These are phyloP conservation scores for Sporothrix sp. DNA, from an alignment of 2,329 filamentous ascomycete genomes.

Conservation along the genomic window DNA sequence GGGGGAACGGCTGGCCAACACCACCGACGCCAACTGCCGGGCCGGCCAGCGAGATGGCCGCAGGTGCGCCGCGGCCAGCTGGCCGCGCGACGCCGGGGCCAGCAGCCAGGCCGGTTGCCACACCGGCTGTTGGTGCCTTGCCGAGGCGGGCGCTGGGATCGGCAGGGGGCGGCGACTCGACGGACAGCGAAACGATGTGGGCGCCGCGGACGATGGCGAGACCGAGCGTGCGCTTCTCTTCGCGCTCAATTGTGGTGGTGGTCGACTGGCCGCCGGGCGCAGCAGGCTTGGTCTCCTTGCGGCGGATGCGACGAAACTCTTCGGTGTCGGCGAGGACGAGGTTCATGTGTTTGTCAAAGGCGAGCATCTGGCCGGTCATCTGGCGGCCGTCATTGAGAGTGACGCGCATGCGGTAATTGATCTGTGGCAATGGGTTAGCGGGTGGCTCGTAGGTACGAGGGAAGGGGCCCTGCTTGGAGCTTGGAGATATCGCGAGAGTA, in stretches of 20 bases:
- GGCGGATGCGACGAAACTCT: constrained; percentile 87
- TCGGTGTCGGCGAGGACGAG: constrained; percentile 96
- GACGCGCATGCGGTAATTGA: constrained; percentile 98
- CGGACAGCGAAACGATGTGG: constrained; percentile 87
- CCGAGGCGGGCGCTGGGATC: constrained; percentile 87
- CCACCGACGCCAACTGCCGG: constrained; percentile 78
- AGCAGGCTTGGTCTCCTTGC: constrained; percentile 64
- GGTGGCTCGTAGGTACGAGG: constrained; percentile 12
- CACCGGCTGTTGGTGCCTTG: constrained; percentile 59
- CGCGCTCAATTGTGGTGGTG: constrained; percentile 67
- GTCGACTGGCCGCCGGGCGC: constrained; percentile 45
- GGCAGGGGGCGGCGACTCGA: constrained; percentile 89
- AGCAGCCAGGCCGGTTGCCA: constrained; percentile 61
- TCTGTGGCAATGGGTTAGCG: constrained; percentile 45
- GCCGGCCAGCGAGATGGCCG: constrained; percentile 69
- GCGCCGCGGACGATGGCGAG: constrained; percentile 90
- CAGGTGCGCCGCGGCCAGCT: constrained; percentile 67
- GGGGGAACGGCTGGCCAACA: constrained; percentile 50
- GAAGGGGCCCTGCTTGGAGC: not conserved
- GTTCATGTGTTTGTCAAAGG: constrained; percentile 99
- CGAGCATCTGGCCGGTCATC: constrained; percentile 96
- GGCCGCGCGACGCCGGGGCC: constrained; percentile 87
- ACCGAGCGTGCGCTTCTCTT: constrained; percentile 96
- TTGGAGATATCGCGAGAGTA: not conserved
- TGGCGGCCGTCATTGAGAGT: constrained; percentile 91